These are phyloP conservation scores for Symbiodinium natans DNA, from an alignment of 73 alveolate species.

Conservation along the genomic window DNA sequence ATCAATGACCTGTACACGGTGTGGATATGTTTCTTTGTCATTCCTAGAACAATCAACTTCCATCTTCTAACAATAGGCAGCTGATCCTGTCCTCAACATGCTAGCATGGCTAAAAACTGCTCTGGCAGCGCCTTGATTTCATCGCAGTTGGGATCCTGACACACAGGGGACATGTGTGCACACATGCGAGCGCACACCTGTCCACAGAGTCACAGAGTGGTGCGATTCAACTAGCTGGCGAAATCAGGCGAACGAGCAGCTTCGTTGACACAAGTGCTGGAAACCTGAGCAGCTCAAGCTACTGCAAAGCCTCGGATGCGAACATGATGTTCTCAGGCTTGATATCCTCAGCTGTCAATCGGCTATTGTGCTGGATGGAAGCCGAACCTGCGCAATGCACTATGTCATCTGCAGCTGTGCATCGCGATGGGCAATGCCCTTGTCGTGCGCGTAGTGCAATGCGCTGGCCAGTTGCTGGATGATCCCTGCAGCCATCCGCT, in stretches of 20 bases:
- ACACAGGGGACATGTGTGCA: neutral
- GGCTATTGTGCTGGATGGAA: neutral
- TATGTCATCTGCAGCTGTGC: neutral
- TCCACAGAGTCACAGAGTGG: too few relatives aligned
- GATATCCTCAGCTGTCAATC: conserved; percentile 1
- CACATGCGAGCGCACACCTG: too few relatives aligned
- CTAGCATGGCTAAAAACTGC: too few relatives aligned
- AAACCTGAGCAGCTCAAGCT: neutral
- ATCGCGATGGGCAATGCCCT: conserved; percentile 38
- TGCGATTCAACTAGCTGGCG: too few relatives aligned
- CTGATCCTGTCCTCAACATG: too few relatives aligned
- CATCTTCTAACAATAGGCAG: too few relatives aligned
- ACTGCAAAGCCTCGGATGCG: neutral
- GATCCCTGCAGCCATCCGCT: neutral
- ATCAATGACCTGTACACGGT: conserved; percentile 23
- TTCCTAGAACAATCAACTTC: too few relatives aligned
- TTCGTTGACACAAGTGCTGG: too few relatives aligned
- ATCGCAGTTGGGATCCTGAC: conserved; percentile 32
- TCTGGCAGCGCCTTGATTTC: conserved; percentile 17
- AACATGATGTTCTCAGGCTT: conserved; percentile 53
- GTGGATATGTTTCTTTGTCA: neutral
- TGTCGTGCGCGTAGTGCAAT: conserved; percentile 42
- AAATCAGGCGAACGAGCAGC: too few relatives aligned
- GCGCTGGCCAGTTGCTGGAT: conserved; percentile 30
- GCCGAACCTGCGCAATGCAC: neutral